Base-by-base conservation (phyloP, 2,329 filamentous ascomycete species). In the Westerdykella ornata region DNA sequence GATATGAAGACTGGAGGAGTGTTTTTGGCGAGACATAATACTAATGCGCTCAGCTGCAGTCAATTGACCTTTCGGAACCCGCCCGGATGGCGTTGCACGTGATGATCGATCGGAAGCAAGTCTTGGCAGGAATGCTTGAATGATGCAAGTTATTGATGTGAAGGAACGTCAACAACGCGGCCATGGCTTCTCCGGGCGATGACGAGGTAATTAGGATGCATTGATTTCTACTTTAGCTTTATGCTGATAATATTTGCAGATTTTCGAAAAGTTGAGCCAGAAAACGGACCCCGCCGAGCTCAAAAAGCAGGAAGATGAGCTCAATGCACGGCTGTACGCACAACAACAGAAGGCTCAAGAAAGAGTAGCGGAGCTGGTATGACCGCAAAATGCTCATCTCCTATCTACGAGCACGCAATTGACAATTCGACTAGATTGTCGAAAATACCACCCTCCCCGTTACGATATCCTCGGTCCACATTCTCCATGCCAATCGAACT, bases 371-470 rank as follows among this genome's bases (percentile, higher is more conserved):
- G 80, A 85, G 62, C 66, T 88, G 68, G 82, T 85, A 69, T 45
- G 72, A 9, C 32, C 16, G 4, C 18, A 11, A 9, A 11, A 26
- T 26, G 4, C 12, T 26, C 22, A 4, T 7, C 8, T 9, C 8
- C 40, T 6, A 18, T 9, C 15, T 35, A 35, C 11, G 19, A 16
- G 19, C 18, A 33, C 9, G 34, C 12, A 26, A 26, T 26, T 26
- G 22, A 26, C 22, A 26, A 26, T 26, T 12, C 20, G 33, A 16
- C 44, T 46, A 88, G 84, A 77, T 94, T 58, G 77, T 81, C 52
- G 78, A 85, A 67, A 94, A 97, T 65, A 83, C 84, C 51, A 86
- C 86, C 33, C 79, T 92, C 43, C 90, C 92, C 31, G 86, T 92
- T 56, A 87, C 88, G 12, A 83, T 98, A 62, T 86, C 86, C 54